Conservation (phyloP, 2,329 filamentous ascomycete species). For the Diplocarpon rosae region DNA sequence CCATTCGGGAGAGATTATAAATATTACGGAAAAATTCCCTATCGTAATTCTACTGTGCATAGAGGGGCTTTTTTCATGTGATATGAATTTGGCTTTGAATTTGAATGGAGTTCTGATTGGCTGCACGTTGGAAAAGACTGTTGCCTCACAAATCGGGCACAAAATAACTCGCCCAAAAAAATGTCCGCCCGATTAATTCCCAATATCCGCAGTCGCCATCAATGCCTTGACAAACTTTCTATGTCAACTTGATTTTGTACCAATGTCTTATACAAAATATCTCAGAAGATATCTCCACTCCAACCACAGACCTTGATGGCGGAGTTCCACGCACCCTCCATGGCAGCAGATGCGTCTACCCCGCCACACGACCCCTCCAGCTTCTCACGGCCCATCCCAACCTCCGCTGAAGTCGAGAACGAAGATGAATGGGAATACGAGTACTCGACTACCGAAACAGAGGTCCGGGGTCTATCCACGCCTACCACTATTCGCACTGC, state of each 20-base stretch:
- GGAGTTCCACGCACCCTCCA: slow-evolving; percentile 6
- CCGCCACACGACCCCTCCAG: slow-evolving; percentile 9
- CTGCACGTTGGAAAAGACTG: too few relatives aligned
- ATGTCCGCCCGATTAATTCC: not conserved
- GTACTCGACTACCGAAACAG: slow-evolving; percentile 52
- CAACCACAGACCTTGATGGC: slow-evolving; percentile 21
- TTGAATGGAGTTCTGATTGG: too few relatives aligned
- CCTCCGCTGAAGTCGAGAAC: slow-evolving; percentile 24
- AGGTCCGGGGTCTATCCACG: slow-evolving; percentile 32
- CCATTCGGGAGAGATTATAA: too few relatives aligned
- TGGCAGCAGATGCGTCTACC: slow-evolving; percentile 8
- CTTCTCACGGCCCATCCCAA: slow-evolving; percentile 4
- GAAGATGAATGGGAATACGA: slow-evolving; percentile 60
- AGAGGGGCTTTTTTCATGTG: too few relatives aligned
- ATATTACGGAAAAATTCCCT: too few relatives aligned
- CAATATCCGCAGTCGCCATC: not conserved
- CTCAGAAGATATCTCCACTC: slow-evolving; percentile 17
- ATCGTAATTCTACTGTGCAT: not conserved
- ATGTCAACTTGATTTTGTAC: not conserved
- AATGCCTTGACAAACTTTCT: not conserved
- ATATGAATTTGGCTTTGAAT: too few relatives aligned
- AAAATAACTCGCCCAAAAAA: too few relatives aligned
- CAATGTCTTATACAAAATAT: slow-evolving; percentile 15
- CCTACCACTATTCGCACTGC: not conserved
- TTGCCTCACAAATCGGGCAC: not conserved